These are phyloP conservation scores for Skeletonema marinoi DNA, from an alignment of 108 stramenopile genomes.

Conservation along the genomic window DNA sequence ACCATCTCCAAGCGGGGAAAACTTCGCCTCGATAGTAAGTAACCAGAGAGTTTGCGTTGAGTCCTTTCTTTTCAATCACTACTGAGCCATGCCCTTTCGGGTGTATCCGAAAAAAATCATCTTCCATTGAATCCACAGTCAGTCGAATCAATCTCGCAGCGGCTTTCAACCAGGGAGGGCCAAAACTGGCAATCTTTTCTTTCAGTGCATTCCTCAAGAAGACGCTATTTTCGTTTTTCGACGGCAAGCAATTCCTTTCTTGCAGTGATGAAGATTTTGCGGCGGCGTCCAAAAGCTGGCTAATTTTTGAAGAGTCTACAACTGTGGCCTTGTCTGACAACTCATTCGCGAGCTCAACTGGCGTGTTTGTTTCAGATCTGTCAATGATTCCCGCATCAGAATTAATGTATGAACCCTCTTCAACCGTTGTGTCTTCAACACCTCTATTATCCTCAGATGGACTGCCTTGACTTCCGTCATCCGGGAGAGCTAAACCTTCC, in stretches of 20 bases:
- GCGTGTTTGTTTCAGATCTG: background rate
- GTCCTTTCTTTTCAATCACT: constrained; percentile 64
- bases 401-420: background rate
- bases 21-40: constrained; percentile 96
- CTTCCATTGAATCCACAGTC: constrained; percentile 62
- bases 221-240: constrained; percentile 45
- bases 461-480: constrained; percentile 9
- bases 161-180: constrained; percentile 69
- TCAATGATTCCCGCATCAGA: background rate
- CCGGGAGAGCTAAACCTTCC: constrained; percentile 58
- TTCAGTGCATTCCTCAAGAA: constrained; percentile 66
- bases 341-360: background rate
- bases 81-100: constrained; percentile 97
- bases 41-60: constrained; percentile 81
- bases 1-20: constrained; percentile 95
- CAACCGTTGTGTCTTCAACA: background rate
- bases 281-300: background rate
- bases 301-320: background rate
- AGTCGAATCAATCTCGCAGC: constrained; percentile 63
- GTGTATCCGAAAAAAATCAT: constrained; percentile 88
- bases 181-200: constrained; percentile 62
- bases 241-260: constrained; percentile 1
- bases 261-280: background rate
- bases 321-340: background rate
- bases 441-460: background rate